A percentile compares a stretch with the other conserved stretches of the same genome.
Evolutionary conservation across 2,329 filamentous ascomycete genomes (phyloP).

Genomic region (Grosmannia penicillata): DNA sequence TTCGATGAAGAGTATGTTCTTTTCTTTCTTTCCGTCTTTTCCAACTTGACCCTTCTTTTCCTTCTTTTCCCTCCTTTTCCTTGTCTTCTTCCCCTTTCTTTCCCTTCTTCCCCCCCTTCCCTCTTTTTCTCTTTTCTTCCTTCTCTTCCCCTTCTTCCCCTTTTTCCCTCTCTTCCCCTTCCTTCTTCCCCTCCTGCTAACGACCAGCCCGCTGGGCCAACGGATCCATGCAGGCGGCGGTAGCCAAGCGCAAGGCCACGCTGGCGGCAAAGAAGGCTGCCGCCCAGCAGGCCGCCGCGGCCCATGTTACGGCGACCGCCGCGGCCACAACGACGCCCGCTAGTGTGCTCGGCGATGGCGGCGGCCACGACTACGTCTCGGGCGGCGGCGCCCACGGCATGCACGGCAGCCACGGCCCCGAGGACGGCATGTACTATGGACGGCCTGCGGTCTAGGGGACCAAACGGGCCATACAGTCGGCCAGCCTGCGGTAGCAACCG

Average conservation of each 20-base stretch:
- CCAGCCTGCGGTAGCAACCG: neutral
- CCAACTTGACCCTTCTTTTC: too few relatives aligned
- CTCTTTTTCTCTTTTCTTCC: conserved; percentile 3
- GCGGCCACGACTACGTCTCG: neutral
- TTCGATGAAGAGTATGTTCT: conserved; percentile 47
- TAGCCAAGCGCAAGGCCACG: conserved; percentile 44
- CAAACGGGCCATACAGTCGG: too few relatives aligned
- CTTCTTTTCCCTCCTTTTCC: neutral
- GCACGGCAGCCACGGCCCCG: neutral
- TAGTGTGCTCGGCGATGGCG: neutral
- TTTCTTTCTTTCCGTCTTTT: neutral
- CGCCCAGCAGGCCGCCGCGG: conserved; percentile 11
- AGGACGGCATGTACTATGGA: neutral
- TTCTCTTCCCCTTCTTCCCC: neutral
- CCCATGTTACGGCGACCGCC: conserved; percentile 1
- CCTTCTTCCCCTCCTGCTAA: conserved; percentile 1
- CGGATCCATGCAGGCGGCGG: conserved; percentile 44
- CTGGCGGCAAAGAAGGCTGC: conserved; percentile 39
- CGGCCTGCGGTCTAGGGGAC: neutral
- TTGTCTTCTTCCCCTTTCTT: neutral
- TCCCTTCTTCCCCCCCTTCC: neutral
- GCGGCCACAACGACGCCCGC: neutral
- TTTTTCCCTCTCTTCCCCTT: neutral
- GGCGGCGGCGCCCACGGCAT: neutral
- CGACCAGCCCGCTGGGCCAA: conserved; percentile 40